These are phyloP conservation scores for Phytophthora rubi DNA, from an alignment of 352 stramenopile species.

Conservation along the genomic window DNA sequence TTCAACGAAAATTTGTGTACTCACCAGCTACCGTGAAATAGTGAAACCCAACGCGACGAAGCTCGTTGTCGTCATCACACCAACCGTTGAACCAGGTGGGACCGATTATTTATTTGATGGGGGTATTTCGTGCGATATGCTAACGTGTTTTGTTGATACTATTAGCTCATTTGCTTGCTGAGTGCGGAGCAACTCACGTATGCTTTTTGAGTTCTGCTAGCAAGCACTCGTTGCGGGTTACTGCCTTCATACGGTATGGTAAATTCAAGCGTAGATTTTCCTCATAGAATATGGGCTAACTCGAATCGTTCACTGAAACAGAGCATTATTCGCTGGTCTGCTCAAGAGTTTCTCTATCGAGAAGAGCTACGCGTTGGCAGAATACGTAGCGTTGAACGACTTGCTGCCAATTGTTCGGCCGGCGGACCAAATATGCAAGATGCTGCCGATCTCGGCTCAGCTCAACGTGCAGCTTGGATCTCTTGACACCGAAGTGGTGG, in stretches of 20 bases:
- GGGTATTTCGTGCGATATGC: not conserved
- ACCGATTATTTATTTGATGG: not conserved
- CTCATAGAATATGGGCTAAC: constrained; percentile 7
- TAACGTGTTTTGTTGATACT: not conserved
- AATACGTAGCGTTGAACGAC: constrained; percentile 55
- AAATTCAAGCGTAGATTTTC: not conserved
- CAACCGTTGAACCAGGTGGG: constrained; percentile 40
- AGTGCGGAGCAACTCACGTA: constrained; percentile 52
- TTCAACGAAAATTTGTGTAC: constrained; percentile 5
- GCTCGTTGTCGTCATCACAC: constrained; percentile 47
- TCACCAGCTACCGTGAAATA: constrained; percentile 19
- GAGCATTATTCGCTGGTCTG: constrained; percentile 57
- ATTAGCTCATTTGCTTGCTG: constrained; percentile 57
- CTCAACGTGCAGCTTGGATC: constrained; percentile 34
- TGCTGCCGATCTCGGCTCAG: constrained; percentile 30
- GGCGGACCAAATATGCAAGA: constrained; percentile 41
- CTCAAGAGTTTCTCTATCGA: constrained; percentile 48
- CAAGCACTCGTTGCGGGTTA: constrained; percentile 43
- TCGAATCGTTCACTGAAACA: constrained; percentile 20
- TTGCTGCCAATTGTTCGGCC: constrained; percentile 32
- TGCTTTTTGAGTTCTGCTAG: constrained; percentile 61
- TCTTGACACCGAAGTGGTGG: constrained; percentile 5
- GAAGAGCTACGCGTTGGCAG: constrained; percentile 44
- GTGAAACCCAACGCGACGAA: constrained; percentile 29
- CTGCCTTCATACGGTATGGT: constrained; percentile 57